Conservation (phyloP, 345 rosid genomes). For the Lepidium sativum region DNA sequence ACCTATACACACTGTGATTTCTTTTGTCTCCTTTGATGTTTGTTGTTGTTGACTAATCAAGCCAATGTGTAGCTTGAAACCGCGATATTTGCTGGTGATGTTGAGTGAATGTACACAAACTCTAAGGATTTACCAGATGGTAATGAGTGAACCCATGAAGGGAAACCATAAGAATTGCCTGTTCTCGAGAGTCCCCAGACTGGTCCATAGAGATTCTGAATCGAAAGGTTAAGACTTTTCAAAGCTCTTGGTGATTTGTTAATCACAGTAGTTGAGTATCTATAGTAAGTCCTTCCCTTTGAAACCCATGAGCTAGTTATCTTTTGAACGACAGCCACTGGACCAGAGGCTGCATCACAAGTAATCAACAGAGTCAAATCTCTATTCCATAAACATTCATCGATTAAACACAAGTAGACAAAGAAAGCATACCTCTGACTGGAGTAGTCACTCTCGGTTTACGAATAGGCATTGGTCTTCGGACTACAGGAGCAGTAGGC, state of each 20-base stretch:
- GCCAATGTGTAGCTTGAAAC: conserved; percentile 71
- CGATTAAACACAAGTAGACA: neutral
- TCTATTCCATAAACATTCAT: neutral
- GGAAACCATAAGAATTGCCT: conserved; percentile 54
- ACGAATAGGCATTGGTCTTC: conserved; percentile 37
- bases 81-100: conserved; percentile 54
- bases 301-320: conserved; percentile 67
- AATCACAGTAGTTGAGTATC: conserved; percentile 67
- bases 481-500: conserved; percentile 40
- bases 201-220: conserved; percentile 84
- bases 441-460: conserved; percentile 44
- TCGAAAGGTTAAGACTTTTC: conserved; percentile 55
- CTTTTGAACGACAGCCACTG: conserved; percentile 63
- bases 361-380: conserved; percentile 19
- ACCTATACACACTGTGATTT: conserved; percentile 22
- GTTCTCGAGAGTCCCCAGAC: conserved; percentile 72
- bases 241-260: conserved; percentile 67
- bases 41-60: conserved; percentile 28
- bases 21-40: neutral
- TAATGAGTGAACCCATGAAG: conserved; percentile 64
- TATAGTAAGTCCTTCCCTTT: conserved; percentile 64
- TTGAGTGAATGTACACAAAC: conserved; percentile 82
- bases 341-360: conserved; percentile 48
- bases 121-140: conserved; percentile 70
- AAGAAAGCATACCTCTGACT: conserved; percentile 43